These are phyloP conservation scores for Zymoseptoria brevis DNA, from an alignment of 2,329 filamentous ascomycete genomes.

Conservation along the genomic window DNA sequence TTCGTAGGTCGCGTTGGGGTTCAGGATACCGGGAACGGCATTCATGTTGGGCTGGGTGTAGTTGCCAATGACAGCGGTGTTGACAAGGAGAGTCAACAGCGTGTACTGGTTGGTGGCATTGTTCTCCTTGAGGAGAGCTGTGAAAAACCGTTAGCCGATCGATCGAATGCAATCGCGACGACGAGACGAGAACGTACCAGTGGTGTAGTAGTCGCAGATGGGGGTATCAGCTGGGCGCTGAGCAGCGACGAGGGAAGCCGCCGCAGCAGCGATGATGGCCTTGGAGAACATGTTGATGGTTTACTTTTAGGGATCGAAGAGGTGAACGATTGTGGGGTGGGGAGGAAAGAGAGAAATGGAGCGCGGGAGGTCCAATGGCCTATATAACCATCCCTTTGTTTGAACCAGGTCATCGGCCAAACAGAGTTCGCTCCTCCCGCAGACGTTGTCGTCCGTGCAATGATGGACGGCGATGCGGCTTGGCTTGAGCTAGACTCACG, in stretches of 20 bases:
- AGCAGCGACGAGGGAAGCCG: conserved; percentile 17
- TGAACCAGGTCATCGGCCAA: background rate
- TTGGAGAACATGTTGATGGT: conserved; percentile 4
- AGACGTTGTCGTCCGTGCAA: background rate
- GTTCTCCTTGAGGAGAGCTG: conserved; percentile 49
- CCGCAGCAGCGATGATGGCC: conserved; percentile 11
- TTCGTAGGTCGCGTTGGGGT: conserved; percentile 41
- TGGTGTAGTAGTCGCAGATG: conserved; percentile 59
- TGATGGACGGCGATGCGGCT: background rate
- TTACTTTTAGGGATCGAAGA: background rate
- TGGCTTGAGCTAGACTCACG: background rate
- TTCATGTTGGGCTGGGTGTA: conserved; percentile 42
- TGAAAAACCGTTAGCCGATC: background rate
- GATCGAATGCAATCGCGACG: background rate
- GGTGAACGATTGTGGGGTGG: background rate
- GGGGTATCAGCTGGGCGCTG: conserved; percentile 44
- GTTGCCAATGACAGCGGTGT: conserved; percentile 54
- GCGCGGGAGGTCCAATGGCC: background rate
- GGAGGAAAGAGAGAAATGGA: background rate
- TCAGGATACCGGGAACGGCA: conserved; percentile 51
- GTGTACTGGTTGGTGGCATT: conserved; percentile 51
- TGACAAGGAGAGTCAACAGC: conserved; percentile 51
- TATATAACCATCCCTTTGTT: conserved; percentile 1
- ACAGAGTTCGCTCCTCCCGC: background rate
- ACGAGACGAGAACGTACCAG: conserved; percentile 17